These are phyloP conservation scores for Colletotrichum lentis DNA, from an alignment of 2,329 filamentous ascomycete genomes.

Conservation along the genomic window DNA sequence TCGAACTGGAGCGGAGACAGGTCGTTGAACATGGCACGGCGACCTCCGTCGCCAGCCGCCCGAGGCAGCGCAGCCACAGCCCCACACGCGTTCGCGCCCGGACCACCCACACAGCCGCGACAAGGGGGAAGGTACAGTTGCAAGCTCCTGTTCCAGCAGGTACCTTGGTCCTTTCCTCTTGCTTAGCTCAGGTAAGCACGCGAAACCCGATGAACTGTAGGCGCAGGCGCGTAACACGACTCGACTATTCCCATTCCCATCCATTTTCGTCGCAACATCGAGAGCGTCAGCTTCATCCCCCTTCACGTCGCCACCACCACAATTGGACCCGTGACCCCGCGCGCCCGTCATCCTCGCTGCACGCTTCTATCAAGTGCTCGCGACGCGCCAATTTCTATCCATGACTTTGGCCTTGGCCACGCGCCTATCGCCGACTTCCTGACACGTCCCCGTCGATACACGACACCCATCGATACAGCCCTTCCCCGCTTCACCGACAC, in stretches of 20 bases:
- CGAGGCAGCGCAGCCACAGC: slow-evolving; percentile 10
- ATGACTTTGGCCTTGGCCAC: slow-evolving; percentile 33
- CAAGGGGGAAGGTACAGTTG: slow-evolving; percentile 28
- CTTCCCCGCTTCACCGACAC: slow-evolving; percentile 36
- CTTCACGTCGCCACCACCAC: slow-evolving; percentile 29
- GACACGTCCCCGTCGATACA: slow-evolving; percentile 32
- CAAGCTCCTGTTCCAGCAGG: slow-evolving; percentile 9
- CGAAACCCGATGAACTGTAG: slow-evolving; percentile 37
- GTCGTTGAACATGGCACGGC: slow-evolving; percentile 23
- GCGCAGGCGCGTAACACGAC: slow-evolving; percentile 37
- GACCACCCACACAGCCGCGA: slow-evolving; percentile 26
- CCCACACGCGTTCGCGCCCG: slow-evolving; percentile 25
- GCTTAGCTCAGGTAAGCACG: slow-evolving; percentile 38
- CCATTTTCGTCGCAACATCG: slow-evolving; percentile 37
- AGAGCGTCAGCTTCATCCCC: slow-evolving; percentile 17
- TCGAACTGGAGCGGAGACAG: slow-evolving; percentile 13
- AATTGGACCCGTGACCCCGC: slow-evolving; percentile 19
- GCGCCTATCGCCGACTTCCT: slow-evolving; percentile 27
- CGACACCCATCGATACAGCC: slow-evolving; percentile 27
- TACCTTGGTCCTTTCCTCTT: slow-evolving; percentile 9
- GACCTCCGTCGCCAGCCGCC: slow-evolving; percentile 34
- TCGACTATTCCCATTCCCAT: slow-evolving; percentile 28
- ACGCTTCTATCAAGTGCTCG: background rate
- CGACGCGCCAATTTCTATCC: slow-evolving; percentile 25
- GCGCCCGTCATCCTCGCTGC: slow-evolving; percentile 4